phyloP scores from a whole-genome alignment of 116 monocot genomes.

The Phalaenopsis hybrid region DNA sequence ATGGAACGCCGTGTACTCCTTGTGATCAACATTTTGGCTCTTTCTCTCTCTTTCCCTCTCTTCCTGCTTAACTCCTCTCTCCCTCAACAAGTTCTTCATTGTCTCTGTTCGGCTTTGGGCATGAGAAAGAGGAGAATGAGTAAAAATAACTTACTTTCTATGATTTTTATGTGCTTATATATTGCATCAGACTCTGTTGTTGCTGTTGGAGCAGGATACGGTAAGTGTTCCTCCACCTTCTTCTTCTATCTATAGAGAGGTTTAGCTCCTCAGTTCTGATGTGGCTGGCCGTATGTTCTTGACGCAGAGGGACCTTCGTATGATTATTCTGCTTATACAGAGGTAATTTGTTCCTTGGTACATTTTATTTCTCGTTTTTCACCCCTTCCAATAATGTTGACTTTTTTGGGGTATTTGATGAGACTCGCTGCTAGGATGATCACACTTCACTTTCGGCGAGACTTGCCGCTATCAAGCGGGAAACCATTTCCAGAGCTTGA shows the following conservation, averaged over 20 bases:
- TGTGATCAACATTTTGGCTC: background rate
- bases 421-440: no score
- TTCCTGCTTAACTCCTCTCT: background rate
- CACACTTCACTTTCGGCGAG: no score
- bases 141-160: background rate
- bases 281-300: background rate
- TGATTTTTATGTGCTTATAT: background rate
- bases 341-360: slow-evolving; percentile 25
- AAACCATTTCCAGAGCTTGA: no score
- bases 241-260: background rate
- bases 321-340: slow-evolving; percentile 53
- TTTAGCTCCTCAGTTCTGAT: background rate
- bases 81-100: background rate
- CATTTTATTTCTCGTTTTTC: background rate
- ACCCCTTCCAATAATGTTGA: no score
- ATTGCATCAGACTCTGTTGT: background rate
- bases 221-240: background rate
- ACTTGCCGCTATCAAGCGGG: no score
- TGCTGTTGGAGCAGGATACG: background rate
- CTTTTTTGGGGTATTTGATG: no score
- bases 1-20: background rate
- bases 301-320: slow-evolving; percentile 36
- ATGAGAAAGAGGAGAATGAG: background rate
- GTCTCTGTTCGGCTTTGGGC: background rate
- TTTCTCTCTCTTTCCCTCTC: background rate